Evolutionary conservation across 2,329 filamentous ascomycete genomes (phyloP).

Genomic region (Apiospora kogelbergensis): DNA sequence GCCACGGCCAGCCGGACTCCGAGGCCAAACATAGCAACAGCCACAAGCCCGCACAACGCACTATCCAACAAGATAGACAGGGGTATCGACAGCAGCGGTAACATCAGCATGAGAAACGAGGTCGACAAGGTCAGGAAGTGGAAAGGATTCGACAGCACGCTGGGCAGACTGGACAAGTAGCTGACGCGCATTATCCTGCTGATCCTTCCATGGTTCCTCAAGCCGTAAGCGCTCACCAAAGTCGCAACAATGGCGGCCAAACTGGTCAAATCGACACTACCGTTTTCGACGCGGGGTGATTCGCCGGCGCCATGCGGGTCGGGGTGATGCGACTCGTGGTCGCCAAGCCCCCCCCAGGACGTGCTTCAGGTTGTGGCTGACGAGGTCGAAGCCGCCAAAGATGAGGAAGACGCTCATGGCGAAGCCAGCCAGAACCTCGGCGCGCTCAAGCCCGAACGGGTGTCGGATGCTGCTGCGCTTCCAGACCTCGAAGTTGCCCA

Average conservation of each 20-base stretch:
- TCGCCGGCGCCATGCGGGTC: constrained; percentile 55
- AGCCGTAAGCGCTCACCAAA: constrained; percentile 78
- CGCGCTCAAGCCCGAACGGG: constrained; percentile 88
- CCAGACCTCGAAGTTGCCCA: constrained; percentile 98
- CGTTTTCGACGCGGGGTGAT: constrained; percentile 58
- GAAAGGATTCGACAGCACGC: constrained; percentile 88
- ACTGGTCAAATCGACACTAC: constrained; percentile 79
- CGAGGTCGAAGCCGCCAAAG: constrained; percentile 96
- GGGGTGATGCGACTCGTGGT: constrained; percentile 71
- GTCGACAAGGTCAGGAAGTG: constrained; percentile 93
- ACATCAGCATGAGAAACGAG: constrained; percentile 73
- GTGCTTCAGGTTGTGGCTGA: constrained; percentile 92
- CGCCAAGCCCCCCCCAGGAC: constrained; percentile 71
- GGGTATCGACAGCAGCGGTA: constrained; percentile 79
- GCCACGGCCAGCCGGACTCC: constrained; percentile 81
- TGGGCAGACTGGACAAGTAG: constrained; percentile 78
- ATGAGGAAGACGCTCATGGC: constrained; percentile 93
- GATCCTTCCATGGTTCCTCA: constrained; percentile 90
- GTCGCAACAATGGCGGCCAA: constrained; percentile 81
- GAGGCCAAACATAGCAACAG: constrained; percentile 83
- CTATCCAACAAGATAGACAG: constrained; percentile 83
- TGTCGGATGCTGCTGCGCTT: constrained; percentile 88
- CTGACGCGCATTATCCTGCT: constrained; percentile 87
- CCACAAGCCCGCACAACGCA: constrained; percentile 76
- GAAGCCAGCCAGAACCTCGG: constrained; percentile 92